Base-by-base conservation (phyloP, 192 early-diverging fungal species). In the Pilaira anomala region DNA sequence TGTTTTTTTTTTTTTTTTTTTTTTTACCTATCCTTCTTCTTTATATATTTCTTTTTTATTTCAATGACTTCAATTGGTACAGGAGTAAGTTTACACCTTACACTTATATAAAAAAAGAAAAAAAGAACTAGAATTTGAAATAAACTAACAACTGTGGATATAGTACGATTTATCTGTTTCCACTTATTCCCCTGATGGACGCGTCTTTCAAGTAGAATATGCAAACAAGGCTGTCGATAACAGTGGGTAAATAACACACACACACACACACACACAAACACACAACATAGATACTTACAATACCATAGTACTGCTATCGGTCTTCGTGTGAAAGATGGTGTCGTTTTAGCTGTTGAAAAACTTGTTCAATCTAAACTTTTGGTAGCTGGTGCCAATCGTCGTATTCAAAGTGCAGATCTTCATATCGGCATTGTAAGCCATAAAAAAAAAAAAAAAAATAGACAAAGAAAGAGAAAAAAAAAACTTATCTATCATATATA, bases 181-280 rank as follows among this genome's bases (percentile, higher is more conserved):
- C 69, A 99, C 97, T 29, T 99, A 99, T 75, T 97, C 97, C 33
- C 96, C 96, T 30, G 97, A 99, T 78, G 97, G 97, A 58, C 88
- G 96, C 57, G 89, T 99, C 63, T 99, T 97, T 81, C 97, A 99
- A 80, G 91, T 98, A 40, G 97, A 99, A 81, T 99, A 99, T 72
- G 97, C 97, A 33, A 75, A 83, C 63, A 98, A 98, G 76, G 96
- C 97, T 40, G 96, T 98, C 11, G 96, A 99, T 67, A 97, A 98
- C 84, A 94, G 93, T 76, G 96, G 97, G 91, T 94, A 80, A 19
- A 39, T 22, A 18, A 39, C n/a, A n/a, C n/a, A n/a, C n/a, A n/a
- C n/a, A n/a, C n/a, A n/a, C n/a, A n/a, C n/a, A n/a, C n/a, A n/a
- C n/a, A n/a, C n/a, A n/a, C n/a, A n/a, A n/a, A n/a, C n/a, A n/a